Percentiles rank a stretch among this genome's conserved stretches.
Conservation (phyloP, 1,284 basidiomycete species). For the Polyporus tsugae region DNA sequence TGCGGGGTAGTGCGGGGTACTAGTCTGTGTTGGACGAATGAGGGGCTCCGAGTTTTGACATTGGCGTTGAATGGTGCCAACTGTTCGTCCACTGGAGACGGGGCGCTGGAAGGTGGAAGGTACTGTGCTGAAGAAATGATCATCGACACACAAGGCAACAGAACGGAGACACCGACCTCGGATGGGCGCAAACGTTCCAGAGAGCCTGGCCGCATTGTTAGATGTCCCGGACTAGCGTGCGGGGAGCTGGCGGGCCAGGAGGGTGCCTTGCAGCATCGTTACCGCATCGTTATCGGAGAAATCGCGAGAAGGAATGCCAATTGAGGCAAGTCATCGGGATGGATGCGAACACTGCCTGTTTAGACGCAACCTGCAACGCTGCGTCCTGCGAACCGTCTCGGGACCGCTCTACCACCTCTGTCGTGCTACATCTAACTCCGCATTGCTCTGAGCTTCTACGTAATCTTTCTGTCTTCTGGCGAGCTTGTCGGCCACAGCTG, state of each 20-base stretch:
- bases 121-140: neutral
- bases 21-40: neutral
- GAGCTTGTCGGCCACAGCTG: neutral
- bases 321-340: neutral
- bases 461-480: neutral
- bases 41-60: neutral
- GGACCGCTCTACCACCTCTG: constrained; percentile 19
- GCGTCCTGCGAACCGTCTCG: neutral
- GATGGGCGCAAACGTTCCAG: neutral
- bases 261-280: neutral
- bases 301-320: neutral
- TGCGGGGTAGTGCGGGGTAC: constrained; percentile 4
- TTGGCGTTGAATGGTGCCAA: neutral
- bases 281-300: neutral
- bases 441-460: constrained; percentile 3
- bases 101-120: neutral
- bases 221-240: neutral
- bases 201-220: neutral
- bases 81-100: neutral
- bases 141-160: neutral
- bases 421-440: constrained; percentile 3
- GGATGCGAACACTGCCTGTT: neutral
- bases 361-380: neutral
- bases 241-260: neutral
- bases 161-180: neutral